Conservation (phyloP, 2,329 filamentous ascomycete genomes). For the Cladophialophora chaetospira region DNA sequence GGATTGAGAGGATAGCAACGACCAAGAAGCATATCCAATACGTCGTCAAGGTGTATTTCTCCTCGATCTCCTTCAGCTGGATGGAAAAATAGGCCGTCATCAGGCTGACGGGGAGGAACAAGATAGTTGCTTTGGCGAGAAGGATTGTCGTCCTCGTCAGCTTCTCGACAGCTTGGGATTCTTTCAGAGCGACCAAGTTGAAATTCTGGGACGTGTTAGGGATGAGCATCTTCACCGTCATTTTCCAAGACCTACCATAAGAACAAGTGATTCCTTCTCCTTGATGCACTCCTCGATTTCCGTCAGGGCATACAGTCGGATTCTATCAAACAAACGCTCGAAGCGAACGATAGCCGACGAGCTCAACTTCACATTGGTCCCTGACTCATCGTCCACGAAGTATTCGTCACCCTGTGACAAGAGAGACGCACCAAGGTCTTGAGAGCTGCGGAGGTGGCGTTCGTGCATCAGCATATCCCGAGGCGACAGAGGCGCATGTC, state of each 20-base stretch:
- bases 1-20: slow-evolving; percentile 61
- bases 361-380: slow-evolving; percentile 42
- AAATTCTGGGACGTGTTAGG: slow-evolving; percentile 61
- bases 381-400: slow-evolving; percentile 13
- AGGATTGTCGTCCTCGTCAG: slow-evolving; percentile 72
- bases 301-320: slow-evolving; percentile 62
- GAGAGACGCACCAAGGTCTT: slow-evolving; percentile 3
- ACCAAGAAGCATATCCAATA: slow-evolving; percentile 71
- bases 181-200: slow-evolving; percentile 74
- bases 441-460: background rate
- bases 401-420: slow-evolving; percentile 4
- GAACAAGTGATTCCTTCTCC: slow-evolving; percentile 70
- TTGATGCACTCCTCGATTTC: slow-evolving; percentile 66
- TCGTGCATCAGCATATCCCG: background rate
- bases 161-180: slow-evolving; percentile 70
- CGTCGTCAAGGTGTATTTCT: slow-evolving; percentile 60
- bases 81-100: slow-evolving; percentile 75
- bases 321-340: slow-evolving; percentile 61
- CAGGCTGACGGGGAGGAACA: slow-evolving; percentile 73
- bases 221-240: background rate
- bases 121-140: slow-evolving; percentile 71
- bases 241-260: slow-evolving; percentile 56
- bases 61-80: slow-evolving; percentile 60
- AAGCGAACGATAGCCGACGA: slow-evolving; percentile 60
- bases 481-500: background rate